Evolutionary conservation across 192 early-diverging fungal species (phyloP).

Genomic region (Coemansia asiatica): DNA sequence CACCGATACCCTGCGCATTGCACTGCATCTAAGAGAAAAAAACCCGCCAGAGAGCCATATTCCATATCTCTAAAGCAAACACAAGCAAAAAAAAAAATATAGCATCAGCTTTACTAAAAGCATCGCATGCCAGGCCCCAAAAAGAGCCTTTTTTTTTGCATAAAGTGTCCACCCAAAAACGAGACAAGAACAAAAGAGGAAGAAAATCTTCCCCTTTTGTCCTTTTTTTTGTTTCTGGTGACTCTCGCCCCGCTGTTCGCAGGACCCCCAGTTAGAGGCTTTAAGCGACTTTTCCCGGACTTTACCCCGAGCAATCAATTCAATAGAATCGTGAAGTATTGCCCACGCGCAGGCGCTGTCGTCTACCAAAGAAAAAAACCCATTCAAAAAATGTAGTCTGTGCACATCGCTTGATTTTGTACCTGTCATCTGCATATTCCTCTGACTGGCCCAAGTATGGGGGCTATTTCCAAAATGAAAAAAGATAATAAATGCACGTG

Average conservation of each 20-base stretch:
- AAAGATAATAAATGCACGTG: not conserved
- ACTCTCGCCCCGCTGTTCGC: constrained; percentile 50
- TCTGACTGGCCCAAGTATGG: not conserved
- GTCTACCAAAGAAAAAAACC: constrained; percentile 23
- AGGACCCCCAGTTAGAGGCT: constrained; percentile 44
- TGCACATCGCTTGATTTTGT: not conserved
- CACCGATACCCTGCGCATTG: constrained; percentile 46
- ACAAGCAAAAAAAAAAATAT: not conserved
- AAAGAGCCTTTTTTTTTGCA: not conserved
- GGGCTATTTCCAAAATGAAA: not conserved
- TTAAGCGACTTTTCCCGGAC: constrained; percentile 39
- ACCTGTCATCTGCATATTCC: not conserved
- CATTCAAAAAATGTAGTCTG: not conserved
- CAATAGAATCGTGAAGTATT: constrained; percentile 22
- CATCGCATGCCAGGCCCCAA: not conserved
- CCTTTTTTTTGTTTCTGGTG: constrained; percentile 51
- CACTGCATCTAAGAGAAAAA: constrained; percentile 39
- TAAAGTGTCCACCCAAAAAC: too few relatives aligned
- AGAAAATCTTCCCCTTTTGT: too few relatives aligned
- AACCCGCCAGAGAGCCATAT: constrained; percentile 40
- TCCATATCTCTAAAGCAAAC: constrained; percentile 17
- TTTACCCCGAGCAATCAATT: constrained; percentile 38
- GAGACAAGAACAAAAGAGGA: not conserved
- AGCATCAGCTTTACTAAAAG: constrained; percentile 13
- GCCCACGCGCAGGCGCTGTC: constrained; percentile 48